These are phyloP conservation scores for Phytophthora kernoviae DNA, from an alignment of 352 stramenopile genomes.

Conservation along the genomic window DNA sequence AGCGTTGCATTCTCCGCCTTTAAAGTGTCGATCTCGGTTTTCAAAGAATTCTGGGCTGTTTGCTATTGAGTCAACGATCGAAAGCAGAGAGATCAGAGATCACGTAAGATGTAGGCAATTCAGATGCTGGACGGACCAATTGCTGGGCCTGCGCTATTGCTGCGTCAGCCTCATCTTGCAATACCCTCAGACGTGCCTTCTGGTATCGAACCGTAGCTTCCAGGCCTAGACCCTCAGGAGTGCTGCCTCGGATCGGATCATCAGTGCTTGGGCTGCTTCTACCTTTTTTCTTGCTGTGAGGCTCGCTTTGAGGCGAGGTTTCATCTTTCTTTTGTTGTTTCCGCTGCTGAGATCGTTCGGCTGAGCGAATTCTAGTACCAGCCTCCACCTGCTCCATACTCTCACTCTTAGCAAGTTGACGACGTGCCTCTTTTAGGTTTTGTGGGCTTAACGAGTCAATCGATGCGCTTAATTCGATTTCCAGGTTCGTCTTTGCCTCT, in stretches of 20 bases:
- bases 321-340: constrained; percentile 12
- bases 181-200: constrained; percentile 69
- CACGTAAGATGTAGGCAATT: constrained; percentile 1
- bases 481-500: constrained; percentile 24
- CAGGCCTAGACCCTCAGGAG: constrained; percentile 48
- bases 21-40: constrained; percentile 52
- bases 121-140: constrained; percentile 39
- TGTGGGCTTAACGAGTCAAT: constrained; percentile 54
- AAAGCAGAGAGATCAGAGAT: constrained; percentile 1
- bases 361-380: constrained; percentile 17
- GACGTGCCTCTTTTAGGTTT: constrained; percentile 22
- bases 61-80: constrained; percentile 34
- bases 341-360: constrained; percentile 18
- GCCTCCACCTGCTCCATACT: constrained; percentile 19
- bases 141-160: constrained; percentile 41
- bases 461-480: constrained; percentile 56
- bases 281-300: constrained; percentile 13
- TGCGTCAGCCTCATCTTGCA: constrained; percentile 72
- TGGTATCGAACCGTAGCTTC: constrained; percentile 77
- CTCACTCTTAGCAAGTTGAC: constrained; percentile 24
- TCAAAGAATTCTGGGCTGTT: constrained; percentile 35
- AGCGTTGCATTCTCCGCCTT: constrained; percentile 49
- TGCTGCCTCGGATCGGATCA: constrained; percentile 1
- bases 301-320: constrained; percentile 13
- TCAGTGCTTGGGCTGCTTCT: constrained; percentile 3